These are phyloP conservation scores for Aspergillus sp. DNA, from an alignment of 2,329 filamentous ascomycete species.

Conservation along the genomic window DNA sequence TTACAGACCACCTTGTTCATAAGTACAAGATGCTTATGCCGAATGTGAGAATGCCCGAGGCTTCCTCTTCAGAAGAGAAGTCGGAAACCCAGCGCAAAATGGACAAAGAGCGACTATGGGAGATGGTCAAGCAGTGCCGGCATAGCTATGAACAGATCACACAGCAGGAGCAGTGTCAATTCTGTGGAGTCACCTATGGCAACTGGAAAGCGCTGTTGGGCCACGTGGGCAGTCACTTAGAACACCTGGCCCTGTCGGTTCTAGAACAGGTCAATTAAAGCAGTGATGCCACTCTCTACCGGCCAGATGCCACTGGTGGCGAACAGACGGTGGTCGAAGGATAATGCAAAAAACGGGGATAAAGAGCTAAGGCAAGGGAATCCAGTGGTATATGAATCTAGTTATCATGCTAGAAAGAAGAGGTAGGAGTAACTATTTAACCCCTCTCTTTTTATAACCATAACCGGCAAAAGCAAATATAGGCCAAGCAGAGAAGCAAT, in stretches of 20 bases:
- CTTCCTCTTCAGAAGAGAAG: constrained; percentile 21
- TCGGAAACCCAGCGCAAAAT: constrained; percentile 19
- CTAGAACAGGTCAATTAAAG: too few species aligned
- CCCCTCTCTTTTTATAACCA: too few species aligned
- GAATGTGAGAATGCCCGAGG: constrained; percentile 56
- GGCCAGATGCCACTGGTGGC: too few species aligned
- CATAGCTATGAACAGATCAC: constrained; percentile 56
- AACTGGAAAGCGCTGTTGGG: constrained; percentile 91
- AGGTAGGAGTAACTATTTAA: too few species aligned
- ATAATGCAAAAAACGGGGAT: too few species aligned
- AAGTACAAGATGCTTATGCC: constrained; percentile 83
- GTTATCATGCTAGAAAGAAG: too few species aligned
- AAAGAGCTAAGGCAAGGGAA: too few species aligned
- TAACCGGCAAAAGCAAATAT: too few species aligned
- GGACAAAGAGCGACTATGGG: constrained; percentile 59
- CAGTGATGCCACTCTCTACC: too few species aligned
- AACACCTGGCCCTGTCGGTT: constrained; percentile 76
- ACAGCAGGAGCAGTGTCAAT: constrained; percentile 71
- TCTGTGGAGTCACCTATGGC: constrained; percentile 70
- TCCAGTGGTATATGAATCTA: too few species aligned
- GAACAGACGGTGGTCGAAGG: too few species aligned
- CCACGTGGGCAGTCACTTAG: constrained; percentile 92
- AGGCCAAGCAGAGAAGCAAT: too few species aligned
- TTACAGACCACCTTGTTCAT: constrained; percentile 81
- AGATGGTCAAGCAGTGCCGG: constrained; percentile 68